phyloP scores from a whole-genome alignment of 257 asterid genomes.

The Solanum bulbocastanum region DNA sequence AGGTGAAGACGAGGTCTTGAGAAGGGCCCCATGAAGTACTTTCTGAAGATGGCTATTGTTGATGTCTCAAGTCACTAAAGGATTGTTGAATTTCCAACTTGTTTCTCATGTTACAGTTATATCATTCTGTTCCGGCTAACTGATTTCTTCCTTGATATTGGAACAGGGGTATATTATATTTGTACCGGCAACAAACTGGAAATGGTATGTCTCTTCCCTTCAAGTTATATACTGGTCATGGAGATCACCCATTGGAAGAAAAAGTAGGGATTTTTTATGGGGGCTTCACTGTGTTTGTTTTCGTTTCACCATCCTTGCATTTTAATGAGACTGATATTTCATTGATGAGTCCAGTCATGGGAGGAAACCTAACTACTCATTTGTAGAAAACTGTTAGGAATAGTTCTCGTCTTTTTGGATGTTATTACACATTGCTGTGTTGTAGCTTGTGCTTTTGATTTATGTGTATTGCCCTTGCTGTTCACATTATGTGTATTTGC shows the following conservation, averaged over 20 bases:
- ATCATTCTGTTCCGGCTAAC: background rate
- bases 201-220: conserved; percentile 41
- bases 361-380: background rate
- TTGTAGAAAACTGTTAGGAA: background rate
- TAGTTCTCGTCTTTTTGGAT: background rate
- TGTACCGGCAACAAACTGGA: conserved; percentile 68
- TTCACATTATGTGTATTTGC: background rate
- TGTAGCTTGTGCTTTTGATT: background rate
- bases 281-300: background rate
- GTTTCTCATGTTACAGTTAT: background rate
- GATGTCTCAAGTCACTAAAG: background rate
- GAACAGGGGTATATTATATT: conserved; percentile 66
- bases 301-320: background rate
- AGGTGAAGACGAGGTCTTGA: background rate
- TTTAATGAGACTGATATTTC: background rate
- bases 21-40: background rate
- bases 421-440: background rate
- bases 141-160: conserved; percentile 15
- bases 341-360: background rate
- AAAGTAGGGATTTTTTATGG: background rate
- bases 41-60: background rate
- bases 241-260: background rate
- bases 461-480: background rate
- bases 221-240: background rate
- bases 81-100: background rate